Evolutionary conservation across 148 eudicot genomes (phyloP).

Genomic region (Nepenthes gracilis): DNA sequence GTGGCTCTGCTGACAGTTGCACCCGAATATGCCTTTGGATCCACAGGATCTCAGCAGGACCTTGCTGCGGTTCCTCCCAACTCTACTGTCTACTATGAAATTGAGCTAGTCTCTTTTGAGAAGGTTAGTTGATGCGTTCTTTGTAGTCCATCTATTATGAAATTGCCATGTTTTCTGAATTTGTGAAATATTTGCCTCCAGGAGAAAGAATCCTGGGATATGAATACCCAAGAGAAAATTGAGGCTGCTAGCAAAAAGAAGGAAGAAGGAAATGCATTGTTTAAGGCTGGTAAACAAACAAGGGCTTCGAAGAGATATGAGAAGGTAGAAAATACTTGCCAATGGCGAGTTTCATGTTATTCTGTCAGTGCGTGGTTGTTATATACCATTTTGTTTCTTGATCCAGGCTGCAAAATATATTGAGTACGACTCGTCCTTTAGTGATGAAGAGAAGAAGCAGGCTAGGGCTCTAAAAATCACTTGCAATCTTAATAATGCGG

Average conservation of each 20-base stretch:
- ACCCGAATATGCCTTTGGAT: slow-evolving; percentile 71
- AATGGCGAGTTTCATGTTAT: too few species aligned
- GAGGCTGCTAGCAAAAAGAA: slow-evolving; percentile 83
- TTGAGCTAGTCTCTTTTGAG: slow-evolving; percentile 67
- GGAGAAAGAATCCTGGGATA: slow-evolving; percentile 95
- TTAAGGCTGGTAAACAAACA: slow-evolving; percentile 56
- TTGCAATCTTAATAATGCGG: slow-evolving; percentile 80
- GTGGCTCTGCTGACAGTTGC: slow-evolving; percentile 43
- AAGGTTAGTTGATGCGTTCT: slow-evolving; percentile 31
- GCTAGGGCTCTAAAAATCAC: slow-evolving; percentile 49
- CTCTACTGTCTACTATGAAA: slow-evolving; percentile 48
- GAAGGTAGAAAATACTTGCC: slow-evolving; percentile 27
- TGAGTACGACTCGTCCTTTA: slow-evolving; percentile 57
- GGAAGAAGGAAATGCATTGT: slow-evolving; percentile 75
- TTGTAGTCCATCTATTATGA: not conserved
- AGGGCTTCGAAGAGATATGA: slow-evolving; percentile 76
- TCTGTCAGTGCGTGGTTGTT: too few species aligned
- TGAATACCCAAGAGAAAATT: slow-evolving; percentile 74
- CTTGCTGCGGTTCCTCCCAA: slow-evolving; percentile 62
- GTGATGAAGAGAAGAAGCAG: slow-evolving; percentile 72
- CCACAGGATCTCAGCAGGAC: slow-evolving; percentile 54
- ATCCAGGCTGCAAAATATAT: slow-evolving; percentile 67
- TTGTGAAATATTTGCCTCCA: slow-evolving; percentile 9
- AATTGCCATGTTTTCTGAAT: not conserved
- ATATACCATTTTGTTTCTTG: not conserved